A percentile compares a stretch with the other conserved stretches of the same genome.
Evolutionary conservation across 768 basidiomycete species (phyloP).

Genomic region (Suillus fuscotomentosus): DNA sequence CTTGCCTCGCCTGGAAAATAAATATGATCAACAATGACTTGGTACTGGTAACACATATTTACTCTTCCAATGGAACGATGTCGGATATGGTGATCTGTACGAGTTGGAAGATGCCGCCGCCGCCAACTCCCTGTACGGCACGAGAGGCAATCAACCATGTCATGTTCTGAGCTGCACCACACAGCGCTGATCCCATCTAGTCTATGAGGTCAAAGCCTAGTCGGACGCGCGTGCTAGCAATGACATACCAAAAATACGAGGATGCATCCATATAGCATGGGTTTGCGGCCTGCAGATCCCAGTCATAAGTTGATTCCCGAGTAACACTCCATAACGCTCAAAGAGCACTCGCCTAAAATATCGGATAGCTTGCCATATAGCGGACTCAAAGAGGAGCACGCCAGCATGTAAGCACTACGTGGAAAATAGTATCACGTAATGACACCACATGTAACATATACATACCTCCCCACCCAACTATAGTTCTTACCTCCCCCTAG

Average conservation of each 20-base stretch:
- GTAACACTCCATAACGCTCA: not conserved
- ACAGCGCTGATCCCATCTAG: constrained; percentile 38
- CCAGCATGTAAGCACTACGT: constrained; percentile 46
- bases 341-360: constrained; percentile 30
- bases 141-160: constrained; percentile 40
- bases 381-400: constrained; percentile 39
- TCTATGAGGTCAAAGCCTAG: not conserved
- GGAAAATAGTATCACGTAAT: not conserved
- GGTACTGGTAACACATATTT: constrained; percentile 4
- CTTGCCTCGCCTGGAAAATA: constrained; percentile 34
- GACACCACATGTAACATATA: not conserved
- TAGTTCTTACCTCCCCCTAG: constrained; percentile 45
- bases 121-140: constrained; percentile 44
- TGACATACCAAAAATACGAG: constrained; percentile 34
- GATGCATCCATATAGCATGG: constrained; percentile 35
- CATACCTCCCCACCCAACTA: constrained; percentile 48
- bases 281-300: constrained; percentile 33
- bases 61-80: constrained; percentile 36
- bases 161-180: constrained; percentile 44
- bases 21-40: not conserved
- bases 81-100: constrained; percentile 39
- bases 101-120: constrained; percentile 37
- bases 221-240: not conserved
- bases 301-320: not conserved
- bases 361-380: constrained; percentile 49